A percentile compares a stretch with the other conserved stretches of the same genome.
Conservation (phyloP, 192 early-diverging fungal genomes). For the Mortierella alpina region DNA sequence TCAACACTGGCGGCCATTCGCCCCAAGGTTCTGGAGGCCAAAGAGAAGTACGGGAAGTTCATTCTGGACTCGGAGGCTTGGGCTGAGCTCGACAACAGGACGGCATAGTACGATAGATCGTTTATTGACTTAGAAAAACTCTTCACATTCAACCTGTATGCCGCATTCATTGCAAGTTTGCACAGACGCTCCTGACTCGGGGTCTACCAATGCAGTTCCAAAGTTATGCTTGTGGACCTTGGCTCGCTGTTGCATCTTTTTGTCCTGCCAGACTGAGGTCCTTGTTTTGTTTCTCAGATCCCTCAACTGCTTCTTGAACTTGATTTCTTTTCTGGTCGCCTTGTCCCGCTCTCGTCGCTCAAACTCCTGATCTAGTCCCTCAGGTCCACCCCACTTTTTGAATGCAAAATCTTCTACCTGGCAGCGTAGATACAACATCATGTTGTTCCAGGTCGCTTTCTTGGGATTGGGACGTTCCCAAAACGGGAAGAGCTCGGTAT, state of each 20-base stretch:
- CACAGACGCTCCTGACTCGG: conserved; percentile 60
- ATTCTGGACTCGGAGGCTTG: conserved; percentile 38
- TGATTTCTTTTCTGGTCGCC: conserved; percentile 83
- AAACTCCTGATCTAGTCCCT: conserved; percentile 90
- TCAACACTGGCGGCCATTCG: conserved; percentile 19
- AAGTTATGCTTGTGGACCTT: conserved; percentile 83
- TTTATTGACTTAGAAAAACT: conserved; percentile 57
- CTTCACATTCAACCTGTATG: conserved; percentile 73
- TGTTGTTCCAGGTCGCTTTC: conserved; percentile 96
- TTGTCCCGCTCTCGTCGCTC: conserved; percentile 82
- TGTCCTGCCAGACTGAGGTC: conserved; percentile 51
- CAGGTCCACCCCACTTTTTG: conserved; percentile 91
- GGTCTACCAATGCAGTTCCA: conserved; percentile 62
- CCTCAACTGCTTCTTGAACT: conserved; percentile 80
- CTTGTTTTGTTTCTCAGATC: conserved; percentile 51
- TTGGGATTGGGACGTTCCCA: conserved; percentile 95
- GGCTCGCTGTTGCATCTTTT: conserved; percentile 59
- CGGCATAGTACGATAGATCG: conserved; percentile 6
- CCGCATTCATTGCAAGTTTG: conserved; percentile 76
- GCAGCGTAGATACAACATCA: conserved; percentile 90
- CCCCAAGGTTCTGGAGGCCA: conserved; percentile 30
- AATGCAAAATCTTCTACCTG: conserved; percentile 95
- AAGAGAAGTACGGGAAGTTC: conserved; percentile 24
- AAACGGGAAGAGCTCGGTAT: conserved; percentile 77
- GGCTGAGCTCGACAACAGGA: conserved; percentile 34